Percentiles rank a stretch among this genome's conserved stretches.
These are phyloP conservation scores for Funneliformis caledonium DNA, from an alignment of 371 early-diverging fungal genomes.

Conservation along the genomic window DNA sequence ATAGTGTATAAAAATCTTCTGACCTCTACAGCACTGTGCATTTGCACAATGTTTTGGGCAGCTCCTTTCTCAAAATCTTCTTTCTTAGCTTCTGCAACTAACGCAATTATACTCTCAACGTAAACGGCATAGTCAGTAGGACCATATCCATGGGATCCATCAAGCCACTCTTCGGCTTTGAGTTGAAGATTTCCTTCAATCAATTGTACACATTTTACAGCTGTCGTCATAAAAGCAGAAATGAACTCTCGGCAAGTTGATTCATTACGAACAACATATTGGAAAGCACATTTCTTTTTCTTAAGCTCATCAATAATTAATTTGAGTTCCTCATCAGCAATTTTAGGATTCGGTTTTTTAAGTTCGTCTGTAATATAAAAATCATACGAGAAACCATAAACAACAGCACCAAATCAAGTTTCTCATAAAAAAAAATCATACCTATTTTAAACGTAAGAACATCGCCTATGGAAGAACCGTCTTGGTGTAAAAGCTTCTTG, in stretches of 20 bases:
- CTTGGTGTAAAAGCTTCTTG: neutral
- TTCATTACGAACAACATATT: neutral
- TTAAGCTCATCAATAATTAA: neutral
- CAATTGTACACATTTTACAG: neutral
- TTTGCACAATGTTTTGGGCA: slow-evolving; percentile 29
- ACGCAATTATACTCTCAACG: neutral
- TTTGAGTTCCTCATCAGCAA: neutral
- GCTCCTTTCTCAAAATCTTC: slow-evolving; percentile 27
- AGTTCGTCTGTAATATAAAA: neutral
- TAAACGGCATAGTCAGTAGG: slow-evolving; percentile 13
- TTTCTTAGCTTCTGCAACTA: slow-evolving; percentile 13
- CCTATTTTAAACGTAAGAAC: neutral
- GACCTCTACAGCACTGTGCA: slow-evolving; percentile 27
- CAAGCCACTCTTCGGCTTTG: slow-evolving; percentile 9
- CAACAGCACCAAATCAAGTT: neutral
- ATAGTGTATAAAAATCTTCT: too few species aligned
- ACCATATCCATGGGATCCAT: slow-evolving; percentile 15
- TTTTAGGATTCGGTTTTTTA: neutral
- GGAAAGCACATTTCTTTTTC: neutral
- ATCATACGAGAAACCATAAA: neutral
- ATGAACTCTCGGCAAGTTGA: slow-evolving; percentile 21
- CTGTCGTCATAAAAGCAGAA: slow-evolving; percentile 9
- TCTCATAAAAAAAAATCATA: neutral
- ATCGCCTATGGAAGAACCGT: neutral
- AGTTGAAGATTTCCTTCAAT: neutral